phyloP scores from a whole-genome alignment of 306 rosid genomes.

The Rosa chinensis region DNA sequence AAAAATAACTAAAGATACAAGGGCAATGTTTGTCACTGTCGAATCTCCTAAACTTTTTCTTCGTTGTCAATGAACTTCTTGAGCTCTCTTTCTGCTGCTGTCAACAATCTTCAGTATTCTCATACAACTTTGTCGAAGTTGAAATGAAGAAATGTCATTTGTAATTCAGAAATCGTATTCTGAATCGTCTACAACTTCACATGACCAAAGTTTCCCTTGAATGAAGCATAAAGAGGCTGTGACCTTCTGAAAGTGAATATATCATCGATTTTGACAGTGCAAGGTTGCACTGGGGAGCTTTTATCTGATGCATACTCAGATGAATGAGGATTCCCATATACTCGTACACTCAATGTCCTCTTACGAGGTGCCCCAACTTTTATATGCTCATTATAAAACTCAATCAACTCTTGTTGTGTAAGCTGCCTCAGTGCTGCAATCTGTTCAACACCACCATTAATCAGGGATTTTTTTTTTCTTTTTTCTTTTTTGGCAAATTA shows the following conservation, averaged over 20 bases:
- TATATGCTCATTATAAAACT: constrained; percentile 72
- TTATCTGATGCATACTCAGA: constrained; percentile 50
- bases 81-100: neutral
- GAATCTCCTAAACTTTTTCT: neutral
- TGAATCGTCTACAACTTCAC: constrained; percentile 56
- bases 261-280: constrained; percentile 55
- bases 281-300: constrained; percentile 38
- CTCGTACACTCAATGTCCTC: constrained; percentile 69
- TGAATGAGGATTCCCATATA: constrained; percentile 75
- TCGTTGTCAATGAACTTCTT: neutral
- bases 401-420: constrained; percentile 60
- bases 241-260: constrained; percentile 76
- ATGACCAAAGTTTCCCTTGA: constrained; percentile 69
- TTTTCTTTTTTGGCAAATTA: neutral
- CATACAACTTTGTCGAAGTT: neutral
- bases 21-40: neutral
- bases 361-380: constrained; percentile 70
- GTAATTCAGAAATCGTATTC: neutral
- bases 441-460: constrained; percentile 44
- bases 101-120: neutral
- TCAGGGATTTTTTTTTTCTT: neutral
- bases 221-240: constrained; percentile 80
- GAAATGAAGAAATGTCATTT: constrained; percentile 12
- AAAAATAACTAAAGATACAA: neutral
- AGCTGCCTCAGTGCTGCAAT: constrained; percentile 73